These are phyloP conservation scores for Trifolium pratense DNA, from an alignment of 306 rosid species.

Conservation along the genomic window DNA sequence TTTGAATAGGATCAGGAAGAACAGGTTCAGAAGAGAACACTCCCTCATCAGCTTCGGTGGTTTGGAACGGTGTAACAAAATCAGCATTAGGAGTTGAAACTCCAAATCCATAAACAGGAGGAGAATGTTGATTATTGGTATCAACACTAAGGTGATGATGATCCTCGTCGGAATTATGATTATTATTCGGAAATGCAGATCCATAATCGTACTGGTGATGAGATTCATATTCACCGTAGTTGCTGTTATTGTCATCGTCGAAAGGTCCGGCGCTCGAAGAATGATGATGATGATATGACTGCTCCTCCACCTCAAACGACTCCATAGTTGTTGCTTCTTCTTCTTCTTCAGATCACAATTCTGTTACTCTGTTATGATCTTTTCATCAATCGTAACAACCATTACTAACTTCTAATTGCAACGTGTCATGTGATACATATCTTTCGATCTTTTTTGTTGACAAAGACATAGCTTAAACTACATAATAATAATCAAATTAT, in stretches of 20 bases:
- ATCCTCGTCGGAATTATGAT: conserved; percentile 35
- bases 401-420: background rate
- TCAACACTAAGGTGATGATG: conserved; percentile 18
- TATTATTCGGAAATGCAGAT: conserved; percentile 34
- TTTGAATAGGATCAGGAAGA: conserved; percentile 66
- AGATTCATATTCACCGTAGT: conserved; percentile 40
- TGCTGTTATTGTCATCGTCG: conserved; percentile 52
- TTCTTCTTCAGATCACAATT: background rate
- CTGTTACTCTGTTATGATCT: background rate
- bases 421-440: background rate
- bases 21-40: conserved; percentile 59
- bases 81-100: conserved; percentile 53
- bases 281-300: conserved; percentile 27
- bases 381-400: background rate
- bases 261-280: conserved; percentile 13
- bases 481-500: background rate
- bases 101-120: conserved; percentile 56
- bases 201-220: conserved; percentile 41
- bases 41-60: conserved; percentile 22
- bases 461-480: background rate
- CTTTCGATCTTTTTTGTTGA: background rate
- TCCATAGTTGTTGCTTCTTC: background rate
- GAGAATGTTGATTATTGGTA: conserved; percentile 37
- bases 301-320: conserved; percentile 7
- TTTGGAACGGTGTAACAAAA: conserved; percentile 61